Evolutionary conservation across 2,329 filamentous ascomycete species (phyloP), one percentile per base, ranked within the genome.

Genomic region (Stagonosporopsis vannaccii): DNA sequence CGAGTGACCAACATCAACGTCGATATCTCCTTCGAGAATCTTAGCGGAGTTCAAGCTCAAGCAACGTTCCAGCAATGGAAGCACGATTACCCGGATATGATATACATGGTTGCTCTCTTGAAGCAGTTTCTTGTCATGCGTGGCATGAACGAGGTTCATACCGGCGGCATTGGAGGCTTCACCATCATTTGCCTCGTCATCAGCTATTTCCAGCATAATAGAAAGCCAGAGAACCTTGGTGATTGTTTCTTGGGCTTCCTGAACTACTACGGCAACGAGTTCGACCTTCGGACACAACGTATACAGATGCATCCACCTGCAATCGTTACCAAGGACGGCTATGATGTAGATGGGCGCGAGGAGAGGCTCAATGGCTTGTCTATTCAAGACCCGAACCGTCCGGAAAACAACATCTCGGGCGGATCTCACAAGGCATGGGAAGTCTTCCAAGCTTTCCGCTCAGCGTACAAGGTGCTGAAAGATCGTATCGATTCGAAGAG

Each of bases 71-170:
- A 87, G 50, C 75, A 80, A 0, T 99, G 95, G 95, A 93, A 90
- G 75, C 67, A 80, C 13, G 80, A 88, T 49, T 97, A 89, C 62
- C 93, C 94, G 0, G 87, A 87, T 8, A 93, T 98, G 91, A 90
- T 92, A 0, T 85, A 91, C 36, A 80, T 99, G 22, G 91, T 97
- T 33, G 89, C 92, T 0, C 74, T 98, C 23, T 85, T 99, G 77
- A 99, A 99, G 79, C 95, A 99, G 64, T 93, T 96, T 57, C 80
- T 99, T 23, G 82, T 90, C 33, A 96, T 99, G 86, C 87, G 92
- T 59, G 91, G 89, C 0, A 81, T 97, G 48, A 97, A 97, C 66
- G 95, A 99, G 75, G 93, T 96, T 4, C 90, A 91, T 36, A 91
- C 87, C 58, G 95, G 95, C 52, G 95, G 95, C 2, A 87, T 99